phyloP scores from a whole-genome alignment of 345 rosid species.

The Citrus sinensis region DNA sequence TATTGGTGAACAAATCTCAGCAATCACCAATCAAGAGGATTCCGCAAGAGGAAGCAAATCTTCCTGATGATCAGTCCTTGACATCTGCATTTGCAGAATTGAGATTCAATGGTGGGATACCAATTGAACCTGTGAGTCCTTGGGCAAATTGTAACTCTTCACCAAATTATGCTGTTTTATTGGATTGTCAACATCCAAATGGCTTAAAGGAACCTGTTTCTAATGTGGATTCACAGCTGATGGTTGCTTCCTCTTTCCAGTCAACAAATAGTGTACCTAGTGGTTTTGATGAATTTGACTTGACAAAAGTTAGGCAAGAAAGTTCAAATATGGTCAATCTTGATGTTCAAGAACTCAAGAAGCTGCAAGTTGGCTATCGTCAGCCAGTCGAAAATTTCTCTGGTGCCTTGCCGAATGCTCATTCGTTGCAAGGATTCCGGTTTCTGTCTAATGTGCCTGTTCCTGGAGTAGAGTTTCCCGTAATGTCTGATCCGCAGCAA shows the following conservation, averaged over 20 bases:
- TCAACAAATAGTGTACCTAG: slow-evolving; percentile 30
- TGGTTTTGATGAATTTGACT: slow-evolving; percentile 34
- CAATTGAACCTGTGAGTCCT: slow-evolving; percentile 10
- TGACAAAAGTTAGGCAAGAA: slow-evolving; percentile 30
- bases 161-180: slow-evolving; percentile 17
- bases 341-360: slow-evolving; percentile 36
- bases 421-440: slow-evolving; percentile 41
- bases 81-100: slow-evolving; percentile 52
- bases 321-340: slow-evolving; percentile 21
- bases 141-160: slow-evolving; percentile 27
- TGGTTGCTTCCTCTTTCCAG: slow-evolving; percentile 34
- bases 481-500: slow-evolving; percentile 44
- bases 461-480: slow-evolving; percentile 37
- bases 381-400: slow-evolving; percentile 34
- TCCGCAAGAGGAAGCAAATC: slow-evolving; percentile 32
- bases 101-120: slow-evolving; percentile 24
- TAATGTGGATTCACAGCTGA: slow-evolving; percentile 21
- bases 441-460: slow-evolving; percentile 33
- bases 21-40: slow-evolving; percentile 29
- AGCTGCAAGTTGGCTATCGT: slow-evolving; percentile 41
- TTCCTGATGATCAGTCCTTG: slow-evolving; percentile 56
- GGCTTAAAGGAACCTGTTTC: slow-evolving; percentile 28
- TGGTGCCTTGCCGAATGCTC: slow-evolving; percentile 37
- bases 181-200: slow-evolving; percentile 27
- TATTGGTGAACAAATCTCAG: slow-evolving; percentile 20